Conservation (phyloP, 768 basidiomycete genomes). For the Collybia sordida region DNA sequence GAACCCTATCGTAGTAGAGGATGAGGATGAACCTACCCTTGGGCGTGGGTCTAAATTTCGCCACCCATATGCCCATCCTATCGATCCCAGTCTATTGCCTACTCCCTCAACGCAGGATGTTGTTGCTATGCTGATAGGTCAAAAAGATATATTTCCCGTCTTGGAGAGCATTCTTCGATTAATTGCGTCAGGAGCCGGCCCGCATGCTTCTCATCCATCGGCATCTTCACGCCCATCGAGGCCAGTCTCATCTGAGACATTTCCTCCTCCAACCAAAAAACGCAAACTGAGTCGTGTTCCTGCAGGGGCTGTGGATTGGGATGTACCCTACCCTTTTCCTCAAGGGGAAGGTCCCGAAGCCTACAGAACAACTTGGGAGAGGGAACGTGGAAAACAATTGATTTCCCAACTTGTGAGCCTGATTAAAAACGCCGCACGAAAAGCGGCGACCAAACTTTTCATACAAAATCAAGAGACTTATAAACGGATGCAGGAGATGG, state of each 20-base stretch:
- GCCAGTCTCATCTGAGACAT: slow-evolving; percentile 3
- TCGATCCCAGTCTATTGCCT: slow-evolving; percentile 44
- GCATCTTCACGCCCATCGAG: slow-evolving; percentile 13
- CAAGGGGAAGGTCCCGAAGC: slow-evolving; percentile 68
- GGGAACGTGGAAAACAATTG: slow-evolving; percentile 60
- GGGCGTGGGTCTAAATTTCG: slow-evolving; percentile 17
- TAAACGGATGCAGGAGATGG: background rate
- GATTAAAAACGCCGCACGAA: slow-evolving; percentile 59
- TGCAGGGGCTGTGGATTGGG: slow-evolving; percentile 81
- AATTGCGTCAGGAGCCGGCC: slow-evolving; percentile 37
- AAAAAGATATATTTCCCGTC: slow-evolving; percentile 68
- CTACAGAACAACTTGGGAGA: slow-evolving; percentile 68
- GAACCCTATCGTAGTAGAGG: slow-evolving; percentile 74
- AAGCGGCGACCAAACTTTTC: slow-evolving; percentile 58
- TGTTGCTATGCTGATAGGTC: slow-evolving; percentile 54
- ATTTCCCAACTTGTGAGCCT: slow-evolving; percentile 59
- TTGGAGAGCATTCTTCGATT: slow-evolving; percentile 62
- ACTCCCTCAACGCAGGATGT: slow-evolving; percentile 58
- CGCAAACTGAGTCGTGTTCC: slow-evolving; percentile 68
- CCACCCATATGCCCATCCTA: slow-evolving; percentile 20
- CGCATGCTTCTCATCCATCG: background rate
- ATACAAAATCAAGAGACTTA: slow-evolving; percentile 22
- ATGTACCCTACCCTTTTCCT: slow-evolving; percentile 76
- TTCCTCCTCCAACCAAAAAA: slow-evolving; percentile 46
- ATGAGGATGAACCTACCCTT: slow-evolving; percentile 40